Base-by-base conservation (phyloP, 306 rosid genomes). In the Calophaca sinica region DNA sequence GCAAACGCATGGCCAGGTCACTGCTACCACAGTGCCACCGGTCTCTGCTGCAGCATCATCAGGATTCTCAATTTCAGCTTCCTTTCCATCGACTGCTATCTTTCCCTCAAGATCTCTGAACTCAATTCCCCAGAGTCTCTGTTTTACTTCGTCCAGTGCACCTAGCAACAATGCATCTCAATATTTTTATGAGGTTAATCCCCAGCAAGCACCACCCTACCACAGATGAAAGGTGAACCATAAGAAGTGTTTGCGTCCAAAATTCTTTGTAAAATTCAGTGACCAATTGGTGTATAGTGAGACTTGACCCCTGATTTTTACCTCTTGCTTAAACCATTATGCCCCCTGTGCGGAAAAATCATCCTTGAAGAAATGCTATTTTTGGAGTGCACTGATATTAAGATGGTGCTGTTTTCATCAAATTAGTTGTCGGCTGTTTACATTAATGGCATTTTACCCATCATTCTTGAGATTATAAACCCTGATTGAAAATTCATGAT, bases 31-130 rank as follows among this genome's bases (percentile, higher is more conserved):
- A 80, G 62, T 86, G 77, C 87, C 96, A 80, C 78, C 67, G 59
- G 85, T 90, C 90, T 83, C 96, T 77, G 76, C 91, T 79, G 99
- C 98, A 92, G 99, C 99, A 94, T 94, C 99, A 94, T 94, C 99
- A 94, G 99, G 99, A 94, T 94, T 94, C 99, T 90, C 99, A 39
- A 80, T 79, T 84, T 87, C 93, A 81, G 78, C 93, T 80, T 68
- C 84, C 55, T 70, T 86, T 75, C 78, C 86, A 32, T 46, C 88
- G 33, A 89, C 86, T 82, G 84, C 93, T 73, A 77, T 84, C 54
- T 84, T 70, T 80, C 87, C 87, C 5, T 42, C 84, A 13, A 73
- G 72, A 73, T 76, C 86, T 14, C 62, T 72, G 9, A 83, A 70
- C 76, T 83, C 87, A 7, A 61, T 71, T 28, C 69, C 91, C 59